Conservation (phyloP, 495 filamentous ascomycete species). For the Lichina pygmaea region DNA sequence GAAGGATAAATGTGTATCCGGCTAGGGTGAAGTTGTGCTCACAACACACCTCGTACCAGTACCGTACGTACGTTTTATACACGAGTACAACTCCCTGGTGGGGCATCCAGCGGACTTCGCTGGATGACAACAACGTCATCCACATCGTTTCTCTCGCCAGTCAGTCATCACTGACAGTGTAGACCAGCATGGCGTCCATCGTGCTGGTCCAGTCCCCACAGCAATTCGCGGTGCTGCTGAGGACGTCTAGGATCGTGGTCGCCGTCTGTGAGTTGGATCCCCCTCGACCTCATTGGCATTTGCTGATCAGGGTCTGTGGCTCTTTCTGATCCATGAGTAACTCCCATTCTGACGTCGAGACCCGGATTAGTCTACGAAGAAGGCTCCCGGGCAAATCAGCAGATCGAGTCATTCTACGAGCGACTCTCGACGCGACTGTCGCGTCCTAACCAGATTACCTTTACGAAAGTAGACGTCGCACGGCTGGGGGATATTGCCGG, state of each 20-base stretch:
- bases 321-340: not conserved
- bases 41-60: too few relatives aligned
- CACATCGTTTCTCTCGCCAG: too few relatives aligned
- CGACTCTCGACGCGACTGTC: constrained; percentile 20
- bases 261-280: constrained; percentile 10
- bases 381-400: constrained; percentile 44
- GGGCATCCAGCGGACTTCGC: too few relatives aligned
- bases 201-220: constrained; percentile 8
- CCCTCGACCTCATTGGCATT: not conserved
- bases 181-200: constrained; percentile 2
- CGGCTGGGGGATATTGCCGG: constrained; percentile 18
- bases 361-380: constrained; percentile 21
- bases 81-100: too few relatives aligned
- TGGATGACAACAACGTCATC: too few relatives aligned
- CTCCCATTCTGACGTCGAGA: not conserved
- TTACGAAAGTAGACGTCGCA: constrained; percentile 34
- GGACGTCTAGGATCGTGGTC: constrained; percentile 10
- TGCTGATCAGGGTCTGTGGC: not conserved
- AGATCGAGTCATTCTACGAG: constrained; percentile 32
- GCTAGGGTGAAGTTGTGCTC: too few relatives aligned
- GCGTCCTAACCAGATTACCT: constrained; percentile 18
- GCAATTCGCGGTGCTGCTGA: constrained; percentile 10
- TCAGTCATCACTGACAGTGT: too few relatives aligned
- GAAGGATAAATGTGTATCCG: too few relatives aligned
- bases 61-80: too few relatives aligned